Evolutionary conservation across 73 alveolate genomes (phyloP).

Genomic region (Urostyla sp.): DNA sequence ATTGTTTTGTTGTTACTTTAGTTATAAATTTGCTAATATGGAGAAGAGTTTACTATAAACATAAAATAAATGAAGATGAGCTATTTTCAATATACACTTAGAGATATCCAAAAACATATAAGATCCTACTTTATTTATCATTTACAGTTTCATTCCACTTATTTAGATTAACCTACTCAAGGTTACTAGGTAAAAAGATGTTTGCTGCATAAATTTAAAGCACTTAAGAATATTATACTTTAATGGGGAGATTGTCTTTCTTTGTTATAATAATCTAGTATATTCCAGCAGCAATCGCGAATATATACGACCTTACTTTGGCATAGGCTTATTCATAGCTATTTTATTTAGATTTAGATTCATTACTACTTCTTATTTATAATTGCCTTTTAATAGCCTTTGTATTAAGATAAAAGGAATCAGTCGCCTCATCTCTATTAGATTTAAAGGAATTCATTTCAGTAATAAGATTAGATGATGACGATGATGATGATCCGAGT

Average conservation of each 20-base stretch:
- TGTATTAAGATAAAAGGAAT: conserved; percentile 9
- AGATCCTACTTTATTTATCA: neutral
- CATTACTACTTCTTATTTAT: neutral
- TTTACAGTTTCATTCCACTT: conserved; percentile 24
- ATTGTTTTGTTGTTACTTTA: neutral
- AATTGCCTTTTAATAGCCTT: neutral
- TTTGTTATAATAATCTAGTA: neutral
- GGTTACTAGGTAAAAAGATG: conserved; percentile 24
- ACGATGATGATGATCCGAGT: neutral
- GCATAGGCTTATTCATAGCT: neutral
- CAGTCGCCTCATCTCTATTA: neutral
- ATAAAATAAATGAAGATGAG: neutral
- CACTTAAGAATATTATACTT: neutral
- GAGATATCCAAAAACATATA: neutral
- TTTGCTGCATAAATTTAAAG: conserved; percentile 16
- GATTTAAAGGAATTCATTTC: neutral
- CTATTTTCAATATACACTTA: neutral
- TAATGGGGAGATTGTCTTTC: neutral
- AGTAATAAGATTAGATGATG: neutral
- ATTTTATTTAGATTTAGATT: conserved; percentile 21
- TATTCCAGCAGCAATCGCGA: conserved; percentile 28
- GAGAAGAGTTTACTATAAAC: conserved; percentile 8
- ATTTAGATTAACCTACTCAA: conserved; percentile 20
- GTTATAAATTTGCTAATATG: neutral
- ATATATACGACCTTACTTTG: neutral